Base-by-base conservation (phyloP, 2,329 filamentous ascomycete genomes). In the Simplicillium aogashimaense region DNA sequence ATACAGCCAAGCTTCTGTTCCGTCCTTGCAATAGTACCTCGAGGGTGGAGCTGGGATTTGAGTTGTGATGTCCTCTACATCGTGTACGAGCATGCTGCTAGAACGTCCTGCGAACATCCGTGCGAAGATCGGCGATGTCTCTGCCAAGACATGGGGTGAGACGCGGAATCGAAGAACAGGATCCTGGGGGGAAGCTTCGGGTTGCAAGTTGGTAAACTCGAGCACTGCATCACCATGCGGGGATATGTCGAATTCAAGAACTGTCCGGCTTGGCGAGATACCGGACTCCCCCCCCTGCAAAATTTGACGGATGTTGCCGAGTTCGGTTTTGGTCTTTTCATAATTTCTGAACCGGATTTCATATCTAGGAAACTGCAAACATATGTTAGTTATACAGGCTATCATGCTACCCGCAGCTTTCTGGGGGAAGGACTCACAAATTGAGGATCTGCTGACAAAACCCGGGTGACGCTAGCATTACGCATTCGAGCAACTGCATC, bases 111-210 rank as follows among this genome's bases (percentile, higher is more conserved):
- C 48, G 38, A 76, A 70, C 53, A 74, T 68, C 32, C 64, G 58
- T 0, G 64, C 63, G 44, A 76, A 76, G 4, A 74, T 60, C 7
- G 70, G 67, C 11, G 72, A 75, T 0, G 65, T 66, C 51, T 73
- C 67, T 3, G 67, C 61, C 12, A 75, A 53, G 52, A 70, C 61
- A 45, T 66, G 60, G 1, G 70, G 73, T 0, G 69, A 72, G 6
- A 76, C 70, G 6, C 69, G 61, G 40, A 74, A 76, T 6, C 69
- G 61, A 10, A 70, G 47, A 1, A 66, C 61, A 0, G 69, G 66
- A 36, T 63, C 58, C 10, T 46, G 46, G 15, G 46, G 43, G 2
- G 45, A 48, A 15, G 51, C 45, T 13, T 64, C 60, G 7, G 54
- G 52, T 1, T 50, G 54, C 1, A 54, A 48, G 44, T 74, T 72